Evolutionary conservation across 2,329 filamentous ascomycete species (phyloP).

Genomic region (Aureobasidium vineae): DNA sequence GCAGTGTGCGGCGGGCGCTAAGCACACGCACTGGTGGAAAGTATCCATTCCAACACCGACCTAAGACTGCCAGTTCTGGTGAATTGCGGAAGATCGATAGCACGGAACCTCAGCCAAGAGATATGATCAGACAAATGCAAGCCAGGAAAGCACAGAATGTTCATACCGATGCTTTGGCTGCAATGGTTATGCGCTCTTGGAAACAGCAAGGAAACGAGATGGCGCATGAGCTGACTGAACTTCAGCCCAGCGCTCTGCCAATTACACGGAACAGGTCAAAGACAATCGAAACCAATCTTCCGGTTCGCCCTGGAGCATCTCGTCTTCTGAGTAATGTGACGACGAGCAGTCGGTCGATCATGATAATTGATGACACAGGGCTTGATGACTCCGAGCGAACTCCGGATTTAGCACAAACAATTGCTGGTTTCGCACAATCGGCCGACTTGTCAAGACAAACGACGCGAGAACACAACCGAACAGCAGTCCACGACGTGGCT

Average conservation of each 20-base stretch:
- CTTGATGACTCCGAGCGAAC: constrained; percentile 36
- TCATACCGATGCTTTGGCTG: constrained; percentile 26
- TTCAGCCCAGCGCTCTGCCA: neutral
- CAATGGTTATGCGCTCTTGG: constrained; percentile 26
- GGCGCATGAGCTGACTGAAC: constrained; percentile 2
- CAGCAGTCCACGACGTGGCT: neutral
- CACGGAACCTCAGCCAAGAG: constrained; percentile 25
- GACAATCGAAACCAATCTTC: constrained; percentile 12
- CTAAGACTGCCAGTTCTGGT: constrained; percentile 32
- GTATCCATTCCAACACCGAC: constrained; percentile 28
- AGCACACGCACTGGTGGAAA: constrained; percentile 50
- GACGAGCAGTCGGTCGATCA: constrained; percentile 80
- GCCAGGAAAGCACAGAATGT: constrained; percentile 11
- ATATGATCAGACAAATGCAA: constrained; percentile 29
- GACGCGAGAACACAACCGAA: constrained; percentile 13
- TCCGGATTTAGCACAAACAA: constrained; percentile 17
- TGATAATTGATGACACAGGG: constrained; percentile 74
- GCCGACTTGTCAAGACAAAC: neutral
- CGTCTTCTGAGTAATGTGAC: constrained; percentile 60
- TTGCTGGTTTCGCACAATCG: neutral
- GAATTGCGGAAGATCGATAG: constrained; percentile 35
- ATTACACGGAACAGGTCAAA: constrained; percentile 12
- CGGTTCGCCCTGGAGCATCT: neutral
- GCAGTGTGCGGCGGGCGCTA: constrained; percentile 63
- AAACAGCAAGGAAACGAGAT: constrained; percentile 13